Percentiles rank a stretch among this genome's conserved stretches.
Evolutionary conservation across 768 basidiomycete genomes (phyloP).

Genomic region (Tricholoma furcatifolium): DNA sequence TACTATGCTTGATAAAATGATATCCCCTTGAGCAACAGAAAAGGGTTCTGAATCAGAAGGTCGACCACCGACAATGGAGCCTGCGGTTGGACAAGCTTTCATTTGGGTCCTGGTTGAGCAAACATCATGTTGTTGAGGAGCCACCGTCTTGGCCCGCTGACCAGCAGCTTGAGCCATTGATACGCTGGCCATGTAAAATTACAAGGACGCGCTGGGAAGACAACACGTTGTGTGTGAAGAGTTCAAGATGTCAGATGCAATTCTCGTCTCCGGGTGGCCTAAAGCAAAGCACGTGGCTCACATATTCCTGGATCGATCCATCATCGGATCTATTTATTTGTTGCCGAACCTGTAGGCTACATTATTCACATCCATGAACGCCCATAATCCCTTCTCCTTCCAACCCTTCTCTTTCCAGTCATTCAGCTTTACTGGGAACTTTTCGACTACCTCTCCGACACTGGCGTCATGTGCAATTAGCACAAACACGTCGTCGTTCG

Average conservation of each 20-base stretch:
- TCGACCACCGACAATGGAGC: not conserved
- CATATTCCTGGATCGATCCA: too few relatives aligned
- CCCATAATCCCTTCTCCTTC: not conserved
- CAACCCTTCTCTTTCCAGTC: slow-evolving; percentile 1
- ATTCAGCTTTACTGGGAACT: not conserved
- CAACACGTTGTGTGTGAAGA: too few relatives aligned
- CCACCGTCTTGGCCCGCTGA: slow-evolving; percentile 3
- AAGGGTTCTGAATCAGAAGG: not conserved
- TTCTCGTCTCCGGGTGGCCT: too few relatives aligned
- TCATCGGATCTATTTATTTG: too few relatives aligned
- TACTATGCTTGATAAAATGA: not conserved
- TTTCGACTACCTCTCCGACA: not conserved
- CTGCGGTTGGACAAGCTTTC: not conserved
- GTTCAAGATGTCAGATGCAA: too few relatives aligned
- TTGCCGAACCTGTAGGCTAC: not conserved
- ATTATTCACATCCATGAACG: not conserved
- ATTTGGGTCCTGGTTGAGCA: not conserved
- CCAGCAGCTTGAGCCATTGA: slow-evolving; percentile 1
- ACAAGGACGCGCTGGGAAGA: too few relatives aligned
- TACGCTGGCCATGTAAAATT: slow-evolving; percentile 3
- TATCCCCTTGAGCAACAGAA: not conserved
- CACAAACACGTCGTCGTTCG: slow-evolving; percentile 5
- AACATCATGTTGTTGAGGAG: not conserved
- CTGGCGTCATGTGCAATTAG: not conserved
- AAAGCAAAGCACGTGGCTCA: too few relatives aligned